phyloP scores from a whole-genome alignment of 2,329 filamentous ascomycete genomes.

The Hypoxylon sp. region DNA sequence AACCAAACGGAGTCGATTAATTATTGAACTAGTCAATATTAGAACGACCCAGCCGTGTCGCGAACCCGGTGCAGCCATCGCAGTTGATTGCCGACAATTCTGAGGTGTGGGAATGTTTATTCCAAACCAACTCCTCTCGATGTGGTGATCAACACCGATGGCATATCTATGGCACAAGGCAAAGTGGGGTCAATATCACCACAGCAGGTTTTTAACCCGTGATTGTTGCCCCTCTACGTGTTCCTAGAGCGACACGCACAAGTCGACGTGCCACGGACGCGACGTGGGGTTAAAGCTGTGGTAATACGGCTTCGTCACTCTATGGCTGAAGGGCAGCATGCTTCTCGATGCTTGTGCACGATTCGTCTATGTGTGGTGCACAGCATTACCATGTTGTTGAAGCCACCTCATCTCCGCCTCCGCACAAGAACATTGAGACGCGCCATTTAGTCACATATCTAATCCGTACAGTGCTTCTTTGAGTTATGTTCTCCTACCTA shows the following conservation, averaged over 20 bases:
- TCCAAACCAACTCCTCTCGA: constrained; percentile 2
- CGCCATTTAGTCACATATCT: not conserved
- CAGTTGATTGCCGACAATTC: constrained; percentile 11
- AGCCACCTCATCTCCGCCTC: not conserved
- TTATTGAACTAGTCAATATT: constrained; percentile 25
- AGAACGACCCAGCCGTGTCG: constrained; percentile 19
- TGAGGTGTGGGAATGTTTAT: not conserved
- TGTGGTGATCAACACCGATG: not conserved
- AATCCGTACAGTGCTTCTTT: not conserved
- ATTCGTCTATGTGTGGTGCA: not conserved
- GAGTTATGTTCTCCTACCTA: not conserved
- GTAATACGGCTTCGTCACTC: not conserved
- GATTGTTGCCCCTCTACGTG: constrained; percentile 8
- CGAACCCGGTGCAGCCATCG: constrained; percentile 13
- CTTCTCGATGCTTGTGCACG: not conserved
- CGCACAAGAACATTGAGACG: not conserved
- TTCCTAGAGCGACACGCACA: constrained; percentile 13
- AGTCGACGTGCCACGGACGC: constrained; percentile 13
- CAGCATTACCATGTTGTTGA: not conserved
- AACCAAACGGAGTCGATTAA: constrained; percentile 19
- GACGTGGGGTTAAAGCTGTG: constrained; percentile 7
- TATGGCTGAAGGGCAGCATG: not conserved
- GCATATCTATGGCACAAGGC: not conserved
- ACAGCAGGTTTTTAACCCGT: not conserved
- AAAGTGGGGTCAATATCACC: not conserved